Conservation (phyloP, 2,329 filamentous ascomycete genomes). For the Colletotrichum sublineola region DNA sequence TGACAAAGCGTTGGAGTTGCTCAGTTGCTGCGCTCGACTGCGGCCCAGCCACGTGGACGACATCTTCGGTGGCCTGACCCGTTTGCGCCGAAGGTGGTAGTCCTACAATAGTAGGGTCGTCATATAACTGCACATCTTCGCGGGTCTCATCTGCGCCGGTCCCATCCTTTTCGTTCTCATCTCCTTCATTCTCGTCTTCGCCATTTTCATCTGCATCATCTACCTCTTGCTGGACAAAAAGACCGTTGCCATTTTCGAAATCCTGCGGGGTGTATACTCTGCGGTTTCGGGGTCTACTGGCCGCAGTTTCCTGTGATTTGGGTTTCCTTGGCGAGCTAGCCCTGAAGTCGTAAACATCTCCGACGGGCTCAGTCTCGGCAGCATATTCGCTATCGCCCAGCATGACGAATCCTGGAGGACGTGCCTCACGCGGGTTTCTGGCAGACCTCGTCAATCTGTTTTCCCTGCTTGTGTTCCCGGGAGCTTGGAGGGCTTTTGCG, state of each 20-base stretch:
- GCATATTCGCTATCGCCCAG: background rate
- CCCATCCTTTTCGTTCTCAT: background rate
- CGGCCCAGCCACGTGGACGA: background rate
- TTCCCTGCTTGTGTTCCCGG: background rate
- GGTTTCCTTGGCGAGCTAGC: background rate
- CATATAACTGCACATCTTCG: constrained; percentile 13
- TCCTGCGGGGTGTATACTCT: background rate
- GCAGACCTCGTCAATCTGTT: background rate
- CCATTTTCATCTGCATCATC: background rate
- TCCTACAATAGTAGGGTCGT: constrained; percentile 28
- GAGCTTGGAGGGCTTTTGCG: background rate
- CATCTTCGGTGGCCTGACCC: background rate
- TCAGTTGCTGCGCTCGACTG: background rate
- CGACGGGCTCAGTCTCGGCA: background rate
- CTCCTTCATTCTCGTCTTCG: background rate
- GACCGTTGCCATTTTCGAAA: background rate
- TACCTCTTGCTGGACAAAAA: constrained; percentile 10
- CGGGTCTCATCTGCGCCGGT: background rate
- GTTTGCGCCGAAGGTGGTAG: constrained; percentile 6
- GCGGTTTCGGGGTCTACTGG: background rate
- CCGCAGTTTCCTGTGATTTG: background rate
- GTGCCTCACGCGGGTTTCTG: too few relatives aligned
- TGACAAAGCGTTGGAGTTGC: constrained; percentile 9
- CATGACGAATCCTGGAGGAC: background rate
- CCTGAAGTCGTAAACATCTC: background rate